Base-by-base conservation (phyloP, 257 asterid genomes). In the Oldenlandia corymbosa region DNA sequence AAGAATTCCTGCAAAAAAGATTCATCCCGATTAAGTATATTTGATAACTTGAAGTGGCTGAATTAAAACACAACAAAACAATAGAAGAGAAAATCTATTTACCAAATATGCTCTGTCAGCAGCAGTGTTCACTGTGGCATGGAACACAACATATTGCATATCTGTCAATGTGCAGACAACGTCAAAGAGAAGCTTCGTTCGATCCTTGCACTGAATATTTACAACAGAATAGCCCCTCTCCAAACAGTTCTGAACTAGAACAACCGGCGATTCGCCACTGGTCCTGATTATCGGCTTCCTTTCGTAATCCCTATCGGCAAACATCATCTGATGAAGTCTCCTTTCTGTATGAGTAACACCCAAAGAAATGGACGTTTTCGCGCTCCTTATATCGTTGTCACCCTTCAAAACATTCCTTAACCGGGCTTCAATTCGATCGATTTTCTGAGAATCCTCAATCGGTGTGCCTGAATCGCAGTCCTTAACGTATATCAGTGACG, bases 311-410 rank as follows among this genome's bases (percentile, higher is more conserved):
- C 97, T 76, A 63, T 93, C 99, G 0, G 88, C 90, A 64, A 85
- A 90, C 99, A 93, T 93, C 96, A 93, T 78, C 75, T 93, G 99
- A 62, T 93, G 99, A 68, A 93, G 99, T 83, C 99, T 81, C 66
- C 99, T 84, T 73, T 93, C 99, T 0, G 91, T 85, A 46, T 90
- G 97, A 0, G 95, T 90, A 4, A 77, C 86, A 21, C 77, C 90
- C 75, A 83, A 62, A 3, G 95, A 85, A 4, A 93, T 85, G 0
- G 86, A 73, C 1, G 88, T 93, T 37, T 76, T 87, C 0, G 99
- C 99, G 36, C 95, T 85, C 42, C 88, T 75, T 7, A 88, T 84
- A 47, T 87, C 96, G 53, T 88, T 83, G 53, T 88, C 94, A n/a
- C 97, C 99, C 73, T 86, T 93, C 23, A 93, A 80, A 0, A 93